Percentiles rank a stretch among this genome's conserved stretches.
phyloP scores from a whole-genome alignment of 1,284 basidiomycete species.

The Boletus semigastroideus region DNA sequence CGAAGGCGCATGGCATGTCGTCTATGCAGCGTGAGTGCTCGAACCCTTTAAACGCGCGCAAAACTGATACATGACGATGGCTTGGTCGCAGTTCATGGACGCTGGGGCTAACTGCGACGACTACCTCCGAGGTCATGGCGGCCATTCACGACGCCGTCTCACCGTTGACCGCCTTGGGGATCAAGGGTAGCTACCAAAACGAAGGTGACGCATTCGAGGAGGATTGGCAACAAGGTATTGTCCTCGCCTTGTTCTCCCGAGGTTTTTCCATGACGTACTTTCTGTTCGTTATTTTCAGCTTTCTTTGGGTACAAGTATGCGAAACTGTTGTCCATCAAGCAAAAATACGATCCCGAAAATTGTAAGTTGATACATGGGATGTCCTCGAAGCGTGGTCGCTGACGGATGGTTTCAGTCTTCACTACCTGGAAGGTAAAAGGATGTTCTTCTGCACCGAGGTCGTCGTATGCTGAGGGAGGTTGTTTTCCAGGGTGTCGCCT shows the following conservation, averaged over 20 bases:
- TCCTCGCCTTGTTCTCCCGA: too few relatives aligned
- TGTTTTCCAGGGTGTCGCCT: too few relatives aligned
- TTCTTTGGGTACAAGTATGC: constrained; percentile 30
- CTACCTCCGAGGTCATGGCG: constrained; percentile 1
- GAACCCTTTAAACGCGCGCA: too few relatives aligned
- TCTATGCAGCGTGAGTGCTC: constrained; percentile 12
- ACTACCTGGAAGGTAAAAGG: background rate
- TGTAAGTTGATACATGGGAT: constrained; percentile 21
- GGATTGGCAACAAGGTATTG: constrained; percentile 23
- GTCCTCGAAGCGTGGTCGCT: background rate
- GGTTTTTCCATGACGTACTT: background rate
- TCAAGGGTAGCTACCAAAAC: constrained; percentile 26
- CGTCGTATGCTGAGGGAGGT: too few relatives aligned
- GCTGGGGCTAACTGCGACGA: background rate
- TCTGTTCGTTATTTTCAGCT: constrained; percentile 2
- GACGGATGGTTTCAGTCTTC: constrained; percentile 10
- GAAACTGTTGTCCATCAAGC: constrained; percentile 21
- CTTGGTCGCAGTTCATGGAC: constrained; percentile 13
- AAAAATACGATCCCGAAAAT: constrained; percentile 26
- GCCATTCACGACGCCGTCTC: constrained; percentile 10
- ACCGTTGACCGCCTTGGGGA: constrained; percentile 17
- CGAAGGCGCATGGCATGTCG: constrained; percentile 14
- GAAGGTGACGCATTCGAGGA: constrained; percentile 20
- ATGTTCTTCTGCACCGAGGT: too few relatives aligned
- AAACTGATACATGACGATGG: background rate